A percentile compares a stretch with the other conserved stretches of the same genome.
phyloP scores from a whole-genome alignment of 371 early-diverging fungal genomes.

The Mortierella sp. region DNA sequence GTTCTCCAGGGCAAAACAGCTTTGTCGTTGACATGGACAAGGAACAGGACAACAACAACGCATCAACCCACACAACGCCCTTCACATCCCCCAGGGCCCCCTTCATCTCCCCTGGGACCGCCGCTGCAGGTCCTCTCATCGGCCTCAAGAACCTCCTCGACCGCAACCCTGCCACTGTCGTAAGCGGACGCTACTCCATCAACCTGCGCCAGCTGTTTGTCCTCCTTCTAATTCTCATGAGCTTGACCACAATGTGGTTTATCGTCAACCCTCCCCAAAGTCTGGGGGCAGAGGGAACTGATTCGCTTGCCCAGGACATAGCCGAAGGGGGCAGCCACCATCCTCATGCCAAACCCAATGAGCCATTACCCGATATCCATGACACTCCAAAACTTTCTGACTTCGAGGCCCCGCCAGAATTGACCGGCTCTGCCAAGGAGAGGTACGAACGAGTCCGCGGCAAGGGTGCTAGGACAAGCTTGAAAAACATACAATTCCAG shows the following conservation, averaged over 20 bases:
- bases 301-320: background rate
- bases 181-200: constrained; percentile 51
- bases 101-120: background rate
- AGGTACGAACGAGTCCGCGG: constrained; percentile 44
- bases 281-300: background rate
- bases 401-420: background rate
- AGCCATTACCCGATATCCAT: background rate
- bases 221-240: constrained; percentile 27
- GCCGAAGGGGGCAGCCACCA: background rate
- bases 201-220: constrained; percentile 44
- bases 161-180: constrained; percentile 39
- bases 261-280: background rate
- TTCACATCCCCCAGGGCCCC: background rate
- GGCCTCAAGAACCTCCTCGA: constrained; percentile 28
- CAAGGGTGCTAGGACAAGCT: constrained; percentile 22
- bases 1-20: constrained; percentile 3
- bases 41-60: background rate
- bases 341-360: background rate
- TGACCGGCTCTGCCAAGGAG: constrained; percentile 19
- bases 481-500: constrained; percentile 31
- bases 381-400: background rate
- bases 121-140: constrained; percentile 24
- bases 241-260: constrained; percentile 29
- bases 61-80: background rate
- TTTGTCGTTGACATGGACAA: constrained; percentile 38